Percentiles rank a stretch among this genome's conserved stretches.
Evolutionary conservation across 495 filamentous ascomycete genomes (phyloP).

Genomic region (Penicillium bialowiezense): DNA sequence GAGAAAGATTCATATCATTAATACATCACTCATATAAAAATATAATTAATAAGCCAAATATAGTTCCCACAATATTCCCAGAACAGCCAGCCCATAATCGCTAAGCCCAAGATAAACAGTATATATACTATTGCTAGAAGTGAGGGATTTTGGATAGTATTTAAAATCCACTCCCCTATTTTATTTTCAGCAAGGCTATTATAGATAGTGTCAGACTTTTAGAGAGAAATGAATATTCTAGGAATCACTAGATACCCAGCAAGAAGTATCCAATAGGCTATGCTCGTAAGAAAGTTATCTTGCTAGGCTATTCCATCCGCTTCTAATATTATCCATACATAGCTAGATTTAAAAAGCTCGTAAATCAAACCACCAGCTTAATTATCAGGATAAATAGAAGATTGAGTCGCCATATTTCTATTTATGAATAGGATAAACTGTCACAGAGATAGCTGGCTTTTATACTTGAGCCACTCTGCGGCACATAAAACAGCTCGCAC

Average conservation of each 20-base stretch:
- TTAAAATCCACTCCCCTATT: conserved; percentile 13
- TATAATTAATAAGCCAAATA: conserved; percentile 26
- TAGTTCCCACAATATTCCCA: conserved; percentile 22
- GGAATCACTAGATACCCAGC: conserved; percentile 36
- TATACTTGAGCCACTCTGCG: neutral
- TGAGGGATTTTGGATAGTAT: conserved; percentile 21
- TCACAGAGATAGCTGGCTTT: neutral
- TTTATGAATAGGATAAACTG: neutral
- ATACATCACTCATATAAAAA: conserved; percentile 21
- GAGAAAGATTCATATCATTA: neutral
- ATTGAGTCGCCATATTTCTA: neutral
- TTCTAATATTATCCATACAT: neutral
- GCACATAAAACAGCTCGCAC: neutral
- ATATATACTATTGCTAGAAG: conserved; percentile 21
- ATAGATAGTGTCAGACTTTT: conserved; percentile 19
- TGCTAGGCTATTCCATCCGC: neutral
- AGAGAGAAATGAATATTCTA: conserved; percentile 31
- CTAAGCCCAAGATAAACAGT: conserved; percentile 11
- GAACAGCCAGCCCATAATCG: conserved; percentile 18
- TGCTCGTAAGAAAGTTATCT: conserved; percentile 12
- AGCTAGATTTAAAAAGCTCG: neutral
- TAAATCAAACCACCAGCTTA: neutral
- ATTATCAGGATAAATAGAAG: neutral
- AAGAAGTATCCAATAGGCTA: conserved; percentile 32
- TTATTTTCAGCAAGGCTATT: conserved; percentile 4